Conservation (phyloP, 1,284 basidiomycete species). For the Cronartium quercuum region DNA sequence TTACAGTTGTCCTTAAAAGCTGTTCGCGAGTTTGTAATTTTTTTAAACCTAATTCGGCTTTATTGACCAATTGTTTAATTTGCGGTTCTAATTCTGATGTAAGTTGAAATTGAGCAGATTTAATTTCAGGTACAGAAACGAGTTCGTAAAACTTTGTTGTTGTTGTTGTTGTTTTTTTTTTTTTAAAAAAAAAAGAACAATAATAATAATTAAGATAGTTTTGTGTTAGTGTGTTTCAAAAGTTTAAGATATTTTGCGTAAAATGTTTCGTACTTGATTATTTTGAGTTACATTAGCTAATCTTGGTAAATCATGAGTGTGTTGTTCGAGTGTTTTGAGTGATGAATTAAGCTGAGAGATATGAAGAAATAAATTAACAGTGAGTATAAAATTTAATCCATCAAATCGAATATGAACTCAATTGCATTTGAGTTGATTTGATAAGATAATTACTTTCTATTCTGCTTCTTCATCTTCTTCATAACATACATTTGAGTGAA, state of each 20-base stretch:
- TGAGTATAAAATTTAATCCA: too few relatives aligned
- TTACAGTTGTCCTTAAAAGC: constrained; percentile 18
- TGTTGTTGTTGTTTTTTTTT: not conserved
- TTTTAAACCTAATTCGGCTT: constrained; percentile 1
- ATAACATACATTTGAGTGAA: not conserved
- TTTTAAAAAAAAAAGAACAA: not conserved
- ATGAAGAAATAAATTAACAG: too few relatives aligned
- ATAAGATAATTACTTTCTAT: too few relatives aligned
- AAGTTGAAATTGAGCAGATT: constrained; percentile 18
- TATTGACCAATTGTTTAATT: constrained; percentile 8
- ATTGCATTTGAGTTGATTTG: too few relatives aligned
- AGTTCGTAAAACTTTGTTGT: constrained; percentile 33
- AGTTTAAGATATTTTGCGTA: not conserved
- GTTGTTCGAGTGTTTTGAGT: not conserved
- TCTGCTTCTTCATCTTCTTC: too few relatives aligned
- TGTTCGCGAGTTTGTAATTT: constrained; percentile 30
- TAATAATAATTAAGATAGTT: not conserved
- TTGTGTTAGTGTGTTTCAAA: not conserved
- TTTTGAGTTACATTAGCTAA: not conserved
- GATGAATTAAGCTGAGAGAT: too few relatives aligned
- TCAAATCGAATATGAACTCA: too few relatives aligned
- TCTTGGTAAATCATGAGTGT: not conserved
- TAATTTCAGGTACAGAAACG: constrained; percentile 29
- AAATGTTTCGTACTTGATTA: not conserved
- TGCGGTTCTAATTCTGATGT: constrained; percentile 26